A percentile compares a stretch with the other conserved stretches of the same genome.
Evolutionary conservation across 495 filamentous ascomycete species (phyloP).

Genomic region (Xylaria grammica): DNA sequence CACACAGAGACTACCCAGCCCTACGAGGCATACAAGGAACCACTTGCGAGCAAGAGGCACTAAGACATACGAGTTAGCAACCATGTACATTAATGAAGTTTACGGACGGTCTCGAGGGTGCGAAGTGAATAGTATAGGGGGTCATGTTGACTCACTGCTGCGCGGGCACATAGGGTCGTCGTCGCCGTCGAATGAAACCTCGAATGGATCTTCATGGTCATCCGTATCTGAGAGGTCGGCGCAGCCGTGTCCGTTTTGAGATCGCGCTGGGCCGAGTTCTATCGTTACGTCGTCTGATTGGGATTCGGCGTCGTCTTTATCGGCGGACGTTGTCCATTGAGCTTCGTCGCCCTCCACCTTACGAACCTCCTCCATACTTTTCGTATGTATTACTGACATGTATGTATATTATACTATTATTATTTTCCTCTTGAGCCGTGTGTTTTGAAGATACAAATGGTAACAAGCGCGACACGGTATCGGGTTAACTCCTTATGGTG

Average conservation of each 20-base stretch:
- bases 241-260: slow-evolving; percentile 67
- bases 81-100: no score
- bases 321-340: neutral
- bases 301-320: neutral
- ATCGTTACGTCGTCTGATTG: slow-evolving; percentile 7
- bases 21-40: slow-evolving; percentile 76
- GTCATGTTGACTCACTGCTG: slow-evolving; percentile 43
- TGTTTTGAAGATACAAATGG: neutral
- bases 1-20: slow-evolving; percentile 80
- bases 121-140: no score
- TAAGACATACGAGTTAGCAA: slow-evolving; percentile 9
- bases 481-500: neutral
- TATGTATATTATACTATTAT: no score
- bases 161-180: slow-evolving; percentile 75
- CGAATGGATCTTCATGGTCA: slow-evolving; percentile 47
- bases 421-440: no score
- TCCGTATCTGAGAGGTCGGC: slow-evolving; percentile 52
- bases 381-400: neutral
- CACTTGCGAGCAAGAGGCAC: slow-evolving; percentile 71
- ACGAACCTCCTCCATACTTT: neutral
- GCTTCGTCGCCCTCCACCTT: slow-evolving; percentile 1
- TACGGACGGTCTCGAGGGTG: no score
- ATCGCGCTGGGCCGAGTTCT: slow-evolving; percentile 42
- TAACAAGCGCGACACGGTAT: neutral
- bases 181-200: slow-evolving; percentile 74